phyloP scores from a whole-genome alignment of 164 flowering plant genomes.

The Taxillus chinensis region DNA sequence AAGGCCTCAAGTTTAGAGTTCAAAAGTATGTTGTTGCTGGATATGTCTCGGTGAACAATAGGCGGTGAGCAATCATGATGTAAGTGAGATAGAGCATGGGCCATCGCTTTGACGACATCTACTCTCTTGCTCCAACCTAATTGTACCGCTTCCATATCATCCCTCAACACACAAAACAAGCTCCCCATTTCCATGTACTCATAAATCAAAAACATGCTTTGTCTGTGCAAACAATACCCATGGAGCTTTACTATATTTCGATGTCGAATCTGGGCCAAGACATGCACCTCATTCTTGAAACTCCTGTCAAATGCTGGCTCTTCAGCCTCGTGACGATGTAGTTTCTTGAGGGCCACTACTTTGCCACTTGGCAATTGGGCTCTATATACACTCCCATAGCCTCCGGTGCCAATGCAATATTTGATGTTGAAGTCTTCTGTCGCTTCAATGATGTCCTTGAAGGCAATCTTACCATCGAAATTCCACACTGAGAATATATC shows the following conservation, averaged over 20 bases:
- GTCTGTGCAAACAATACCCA: conserved; percentile 17
- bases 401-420: conserved; percentile 28
- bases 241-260: conserved; percentile 22
- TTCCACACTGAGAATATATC: conserved; percentile 10
- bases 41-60: conserved; percentile 25
- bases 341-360: conserved; percentile 32
- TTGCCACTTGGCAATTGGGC: conserved; percentile 16
- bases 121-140: conserved; percentile 22
- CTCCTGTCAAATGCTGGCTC: conserved; percentile 3
- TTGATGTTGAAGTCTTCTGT: conserved; percentile 17
- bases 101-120: conserved; percentile 16
- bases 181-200: conserved; percentile 22
- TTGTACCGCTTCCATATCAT: conserved; percentile 12
- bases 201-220: conserved; percentile 15
- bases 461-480: conserved; percentile 22
- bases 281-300: conserved; percentile 21
- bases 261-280: conserved; percentile 20
- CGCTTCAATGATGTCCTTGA: conserved; percentile 23
- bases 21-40: conserved; percentile 18
- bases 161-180: conserved; percentile 10
- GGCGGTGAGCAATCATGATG: conserved; percentile 26
- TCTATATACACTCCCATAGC: conserved; percentile 24
- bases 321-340: conserved; percentile 2
- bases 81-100: conserved; percentile 20
- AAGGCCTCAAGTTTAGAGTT: conserved; percentile 8